Evolutionary conservation across 2,329 filamentous ascomycete genomes (phyloP), one percentile per base, ranked within the genome.

Genomic region (Stachybotrys chlorohalonatus): DNA sequence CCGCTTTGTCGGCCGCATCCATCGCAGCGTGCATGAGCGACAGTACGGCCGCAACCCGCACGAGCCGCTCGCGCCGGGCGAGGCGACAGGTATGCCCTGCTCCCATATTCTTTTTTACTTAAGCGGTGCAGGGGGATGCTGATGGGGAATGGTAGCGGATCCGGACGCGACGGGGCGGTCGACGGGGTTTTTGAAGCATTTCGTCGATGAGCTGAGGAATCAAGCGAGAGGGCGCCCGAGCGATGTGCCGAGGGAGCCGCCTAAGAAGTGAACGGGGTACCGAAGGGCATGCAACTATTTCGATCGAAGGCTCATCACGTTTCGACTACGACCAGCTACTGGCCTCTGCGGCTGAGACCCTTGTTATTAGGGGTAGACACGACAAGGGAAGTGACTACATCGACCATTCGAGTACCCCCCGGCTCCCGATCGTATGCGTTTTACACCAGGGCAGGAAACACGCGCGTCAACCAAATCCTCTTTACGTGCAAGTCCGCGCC

Each of bases 1-100:
- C 57, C 73, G 73, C 57, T 73, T 72, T 4, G 79, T 82, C 46
- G 75, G 75, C 7, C 70, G 73, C n/a, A 76, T 82, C 39, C 79
- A 82, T 56, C 72, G 73, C 13, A 69, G 64, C 4, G 72, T 82
- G 45, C 66, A 82, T 60, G 77, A 81, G 57, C 64, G 67, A 16
- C 70, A 72, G 49, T 58, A 81, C 57, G 79, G 79, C 9, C 73
- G 76, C 30, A 70, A 78, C 53, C 78, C 79, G 0, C 68, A 74
- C 58, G 76, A 80, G 52, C 79, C 79, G 7, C 57, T 82, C 9
- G 70, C 72, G 0, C 77, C 71, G 1, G 80, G 79, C 49, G 75
- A 82, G 61, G 79, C 79, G 2, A 80, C 78, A 36, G 73, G 75
- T 77, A 66, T 6, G 64, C 16, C 16, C 48, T 24, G 24, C 24